These are phyloP conservation scores for Pythium apleroticum DNA, from an alignment of 352 stramenopile genomes.

Conservation along the genomic window DNA sequence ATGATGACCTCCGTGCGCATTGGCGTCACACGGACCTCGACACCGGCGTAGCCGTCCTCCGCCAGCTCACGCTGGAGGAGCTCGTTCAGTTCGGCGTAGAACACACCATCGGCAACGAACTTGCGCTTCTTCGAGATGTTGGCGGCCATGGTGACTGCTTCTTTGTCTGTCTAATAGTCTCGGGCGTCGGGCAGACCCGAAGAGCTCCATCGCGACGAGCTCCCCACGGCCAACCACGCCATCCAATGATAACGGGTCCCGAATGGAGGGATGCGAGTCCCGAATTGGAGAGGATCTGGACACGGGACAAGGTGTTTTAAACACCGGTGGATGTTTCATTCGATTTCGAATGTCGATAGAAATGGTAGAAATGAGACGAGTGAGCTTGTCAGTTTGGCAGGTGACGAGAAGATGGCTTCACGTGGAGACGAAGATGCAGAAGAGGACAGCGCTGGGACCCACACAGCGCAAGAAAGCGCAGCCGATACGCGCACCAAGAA, in stretches of 20 bases:
- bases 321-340: constrained; percentile 6
- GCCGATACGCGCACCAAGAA: constrained; percentile 30
- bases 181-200: constrained; percentile 11
- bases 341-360: background rate
- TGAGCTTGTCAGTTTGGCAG: too few species aligned
- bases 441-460: background rate
- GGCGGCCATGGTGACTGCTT: constrained; percentile 69
- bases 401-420: constrained; percentile 15
- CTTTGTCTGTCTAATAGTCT: constrained; percentile 28
- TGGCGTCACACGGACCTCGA: constrained; percentile 98
- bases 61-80: constrained; percentile 97
- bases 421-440: background rate
- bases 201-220: background rate
- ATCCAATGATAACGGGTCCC: constrained; percentile 10
- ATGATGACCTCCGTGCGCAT: constrained; percentile 99
- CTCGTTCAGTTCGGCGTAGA: constrained; percentile 99
- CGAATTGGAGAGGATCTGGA: background rate
- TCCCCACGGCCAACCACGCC: constrained; percentile 9
- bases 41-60: constrained; percentile 97
- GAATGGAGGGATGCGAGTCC: constrained; percentile 8
- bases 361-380: background rate
- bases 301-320: constrained; percentile 18
- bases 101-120: constrained; percentile 99
- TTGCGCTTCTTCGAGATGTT: constrained; percentile 99
- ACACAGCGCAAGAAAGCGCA: background rate